Evolutionary conservation across 768 basidiomycete genomes (phyloP).

Genomic region (Mycena rosella): DNA sequence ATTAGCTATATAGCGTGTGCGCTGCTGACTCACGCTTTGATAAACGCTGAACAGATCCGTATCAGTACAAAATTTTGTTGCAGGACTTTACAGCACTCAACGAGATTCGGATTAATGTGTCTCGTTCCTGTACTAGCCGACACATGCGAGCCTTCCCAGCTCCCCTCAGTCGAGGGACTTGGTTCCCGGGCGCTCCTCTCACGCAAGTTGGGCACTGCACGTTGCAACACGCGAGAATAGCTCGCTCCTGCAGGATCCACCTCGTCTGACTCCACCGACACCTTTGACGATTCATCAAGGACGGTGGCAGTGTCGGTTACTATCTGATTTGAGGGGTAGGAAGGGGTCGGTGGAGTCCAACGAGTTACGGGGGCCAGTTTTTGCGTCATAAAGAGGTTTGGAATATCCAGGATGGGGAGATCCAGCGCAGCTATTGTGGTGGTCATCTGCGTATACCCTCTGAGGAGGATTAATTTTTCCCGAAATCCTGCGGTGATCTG

Average conservation of each 20-base stretch:
- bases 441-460: constrained; percentile 73
- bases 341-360: constrained; percentile 36
- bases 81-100: constrained; percentile 48
- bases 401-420: constrained; percentile 65
- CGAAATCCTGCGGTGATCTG: constrained; percentile 75
- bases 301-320: constrained; percentile 21
- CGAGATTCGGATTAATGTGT: constrained; percentile 66
- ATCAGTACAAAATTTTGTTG: constrained; percentile 38
- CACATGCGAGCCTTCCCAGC: constrained; percentile 48
- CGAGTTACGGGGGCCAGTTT: constrained; percentile 54
- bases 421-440: constrained; percentile 67
- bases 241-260: constrained; percentile 45
- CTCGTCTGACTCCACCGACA: constrained; percentile 33
- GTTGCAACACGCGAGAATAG: constrained; percentile 61
- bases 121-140: constrained; percentile 51
- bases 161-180: constrained; percentile 61
- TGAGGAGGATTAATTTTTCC: constrained; percentile 74
- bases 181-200: constrained; percentile 59
- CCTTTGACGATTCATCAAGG: constrained; percentile 20
- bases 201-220: constrained; percentile 45
- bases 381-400: constrained; percentile 70
- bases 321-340: constrained; percentile 21
- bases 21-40: constrained; percentile 67
- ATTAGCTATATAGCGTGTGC: constrained; percentile 27
- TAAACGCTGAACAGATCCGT: constrained; percentile 55